Evolutionary conservation across 306 rosid genomes (phyloP), one percentile per base, ranked within the genome.

Genomic region (Prunus campanulata): DNA sequence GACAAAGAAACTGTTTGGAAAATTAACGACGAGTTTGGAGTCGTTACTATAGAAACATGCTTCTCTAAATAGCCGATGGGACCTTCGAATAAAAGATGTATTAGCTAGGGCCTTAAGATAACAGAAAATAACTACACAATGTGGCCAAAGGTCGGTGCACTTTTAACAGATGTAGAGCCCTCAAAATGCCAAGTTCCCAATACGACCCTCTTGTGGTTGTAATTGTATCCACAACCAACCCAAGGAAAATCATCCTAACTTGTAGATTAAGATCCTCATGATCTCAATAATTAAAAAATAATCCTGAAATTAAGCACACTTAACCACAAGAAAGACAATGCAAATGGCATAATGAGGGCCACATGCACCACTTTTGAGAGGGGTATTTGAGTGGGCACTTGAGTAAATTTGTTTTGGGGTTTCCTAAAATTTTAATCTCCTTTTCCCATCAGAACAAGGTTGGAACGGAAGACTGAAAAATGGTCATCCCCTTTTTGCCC

Each of bases 281-380:
- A 79, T 79, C 74, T 61, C 55, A 66, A 19, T 82, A 47, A 74
- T 74, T 80, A 68, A 13, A 20, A 16, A 42, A 29, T 59, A 24
- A 69, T 69, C 70, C n/a, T 59, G 50, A 44, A 54, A 72, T 61
- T 70, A 79, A 25, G 74, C 85, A 85, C 77, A 79, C 55, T 74
- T 78, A 79, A 78, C 61, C 81, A 79, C 83, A 86, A 79, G 83
- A 86, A 83, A 93, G 96, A 93, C 96, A 89, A 89, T 77, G 80
- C 66, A 74, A 72, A 76, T 72, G 79, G 50, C 78, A 91, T 91
- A 65, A 93, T 86, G 79, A 83, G 82, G 63, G 80, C 74, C 91
- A 83, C 96, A 88, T 83, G 88, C 89, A 59, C 63, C 85, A 68
- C 87, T 86, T 89, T 87, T 84, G 35, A 78, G 79, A 74, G 44